A percentile compares a stretch with the other conserved stretches of the same genome.
Evolutionary conservation across 148 eudicot species (phyloP).

Genomic region (Fagopyrum homotropicum): DNA sequence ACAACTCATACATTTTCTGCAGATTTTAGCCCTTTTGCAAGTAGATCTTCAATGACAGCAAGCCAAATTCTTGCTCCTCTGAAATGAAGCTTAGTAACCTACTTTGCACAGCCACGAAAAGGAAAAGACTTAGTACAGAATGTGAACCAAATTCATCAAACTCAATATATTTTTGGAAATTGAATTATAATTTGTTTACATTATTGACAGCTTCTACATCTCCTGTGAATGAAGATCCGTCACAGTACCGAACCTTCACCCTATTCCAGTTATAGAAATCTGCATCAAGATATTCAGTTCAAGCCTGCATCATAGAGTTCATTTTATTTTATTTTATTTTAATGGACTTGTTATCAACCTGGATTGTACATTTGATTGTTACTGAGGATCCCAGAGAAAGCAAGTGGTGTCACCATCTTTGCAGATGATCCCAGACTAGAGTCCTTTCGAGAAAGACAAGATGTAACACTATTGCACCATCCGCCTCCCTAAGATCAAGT

Average conservation of each 20-base stretch:
- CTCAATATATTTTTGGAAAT: background rate
- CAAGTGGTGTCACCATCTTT: constrained; percentile 13
- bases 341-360: constrained; percentile 6
- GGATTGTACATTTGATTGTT: constrained; percentile 18
- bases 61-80: constrained; percentile 21
- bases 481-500: constrained; percentile 21
- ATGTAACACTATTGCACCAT: constrained; percentile 20
- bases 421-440: constrained; percentile 6
- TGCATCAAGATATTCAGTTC: constrained; percentile 17
- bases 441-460: constrained; percentile 12
- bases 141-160: background rate
- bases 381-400: constrained; percentile 20
- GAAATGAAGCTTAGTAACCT: constrained; percentile 66
- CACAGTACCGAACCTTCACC: constrained; percentile 87
- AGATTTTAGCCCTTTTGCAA: constrained; percentile 19
- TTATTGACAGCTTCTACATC: constrained; percentile 76
- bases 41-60: constrained; percentile 16
- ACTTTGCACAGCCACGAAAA: background rate
- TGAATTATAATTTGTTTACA: constrained; percentile 31
- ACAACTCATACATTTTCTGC: constrained; percentile 14
- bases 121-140: background rate
- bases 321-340: background rate
- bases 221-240: constrained; percentile 94
- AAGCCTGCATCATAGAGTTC: background rate
- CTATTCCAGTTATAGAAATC: constrained; percentile 95